Conservation (phyloP, 2,329 filamentous ascomycete species). For the Diplodia intermedia region DNA sequence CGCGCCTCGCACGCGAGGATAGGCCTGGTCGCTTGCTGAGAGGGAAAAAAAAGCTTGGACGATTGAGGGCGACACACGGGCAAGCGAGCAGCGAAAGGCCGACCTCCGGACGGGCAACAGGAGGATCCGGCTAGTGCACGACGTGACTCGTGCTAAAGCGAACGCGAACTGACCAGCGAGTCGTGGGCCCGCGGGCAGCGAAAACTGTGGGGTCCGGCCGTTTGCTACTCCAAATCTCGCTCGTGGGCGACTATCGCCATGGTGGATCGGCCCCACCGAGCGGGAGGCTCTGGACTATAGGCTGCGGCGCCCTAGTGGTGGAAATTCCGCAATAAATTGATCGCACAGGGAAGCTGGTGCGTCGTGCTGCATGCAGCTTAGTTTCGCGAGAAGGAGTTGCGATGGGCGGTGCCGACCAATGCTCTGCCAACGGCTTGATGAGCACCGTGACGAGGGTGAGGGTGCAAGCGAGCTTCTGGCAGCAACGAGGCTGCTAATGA, state of each 20-base stretch:
- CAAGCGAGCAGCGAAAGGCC: too few species aligned
- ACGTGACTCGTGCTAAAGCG: constrained; percentile 22
- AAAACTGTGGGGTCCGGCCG: constrained; percentile 14
- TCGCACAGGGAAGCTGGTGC: not conserved
- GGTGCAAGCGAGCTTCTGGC: constrained; percentile 8
- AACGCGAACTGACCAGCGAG: constrained; percentile 11
- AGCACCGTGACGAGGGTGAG: constrained; percentile 8
- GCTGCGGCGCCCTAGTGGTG: constrained; percentile 13
- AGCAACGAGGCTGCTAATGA: not conserved
- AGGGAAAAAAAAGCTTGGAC: constrained; percentile 17
- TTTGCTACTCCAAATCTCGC: constrained; percentile 22
- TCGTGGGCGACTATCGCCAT: constrained; percentile 18
- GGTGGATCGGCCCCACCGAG: not conserved
- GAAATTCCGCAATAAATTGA: constrained; percentile 24
- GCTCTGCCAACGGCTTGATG: not conserved
- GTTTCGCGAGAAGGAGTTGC: constrained; percentile 14
- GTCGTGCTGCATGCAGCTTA: constrained; percentile 14
- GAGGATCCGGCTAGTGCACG: not conserved
- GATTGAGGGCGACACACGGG: constrained; percentile 17
- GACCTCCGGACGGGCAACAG: not conserved
- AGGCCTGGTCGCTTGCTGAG: not conserved
- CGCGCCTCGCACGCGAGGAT: constrained; percentile 8
- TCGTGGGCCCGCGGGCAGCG: constrained; percentile 18
- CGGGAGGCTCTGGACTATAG: constrained; percentile 14
- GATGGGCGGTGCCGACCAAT: constrained; percentile 6